A percentile compares a stretch with the other conserved stretches of the same genome.
phyloP scores from a whole-genome alignment of 2,329 filamentous ascomycete species.

The Geosmithia morbida region DNA sequence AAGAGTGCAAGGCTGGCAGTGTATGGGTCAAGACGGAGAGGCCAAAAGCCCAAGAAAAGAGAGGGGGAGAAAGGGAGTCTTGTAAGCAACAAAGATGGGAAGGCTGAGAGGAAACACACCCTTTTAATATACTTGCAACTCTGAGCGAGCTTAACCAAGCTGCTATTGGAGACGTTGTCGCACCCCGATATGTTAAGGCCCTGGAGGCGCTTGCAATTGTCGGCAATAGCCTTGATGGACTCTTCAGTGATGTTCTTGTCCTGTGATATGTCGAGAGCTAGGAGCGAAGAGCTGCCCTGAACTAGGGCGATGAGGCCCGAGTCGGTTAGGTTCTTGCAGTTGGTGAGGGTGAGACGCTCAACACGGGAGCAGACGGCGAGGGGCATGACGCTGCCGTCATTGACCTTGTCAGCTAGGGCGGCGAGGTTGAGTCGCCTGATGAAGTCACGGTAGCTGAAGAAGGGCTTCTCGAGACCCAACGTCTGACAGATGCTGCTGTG shows the following conservation, averaged over 20 bases:
- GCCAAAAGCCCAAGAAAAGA: not conserved
- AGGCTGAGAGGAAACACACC: slow-evolving; percentile 30
- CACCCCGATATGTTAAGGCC: slow-evolving; percentile 88
- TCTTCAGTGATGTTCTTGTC: slow-evolving; percentile 72
- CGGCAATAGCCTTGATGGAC: slow-evolving; percentile 63
- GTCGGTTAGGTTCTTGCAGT: slow-evolving; percentile 76
- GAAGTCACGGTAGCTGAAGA: slow-evolving; percentile 80
- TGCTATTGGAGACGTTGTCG: slow-evolving; percentile 71
- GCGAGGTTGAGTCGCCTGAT: slow-evolving; percentile 88
- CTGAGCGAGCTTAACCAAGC: slow-evolving; percentile 65
- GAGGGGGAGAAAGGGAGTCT: not conserved
- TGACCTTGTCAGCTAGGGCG: slow-evolving; percentile 58
- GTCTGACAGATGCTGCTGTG: slow-evolving; percentile 70
- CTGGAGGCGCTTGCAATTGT: slow-evolving; percentile 73
- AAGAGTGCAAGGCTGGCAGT: not conserved
- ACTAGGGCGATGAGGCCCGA: slow-evolving; percentile 68
- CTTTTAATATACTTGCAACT: slow-evolving; percentile 79
- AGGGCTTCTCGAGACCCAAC: slow-evolving; percentile 56
- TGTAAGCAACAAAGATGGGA: not conserved
- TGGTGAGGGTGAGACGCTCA: slow-evolving; percentile 84
- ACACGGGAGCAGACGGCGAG: slow-evolving; percentile 78
- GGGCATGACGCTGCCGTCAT: slow-evolving; percentile 76
- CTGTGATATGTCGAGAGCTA: slow-evolving; percentile 82
- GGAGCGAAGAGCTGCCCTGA: slow-evolving; percentile 61
- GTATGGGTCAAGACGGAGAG: not conserved